Evolutionary conservation across 495 filamentous ascomycete species (phyloP).

Genomic region (Trypethelium eluteriae): DNA sequence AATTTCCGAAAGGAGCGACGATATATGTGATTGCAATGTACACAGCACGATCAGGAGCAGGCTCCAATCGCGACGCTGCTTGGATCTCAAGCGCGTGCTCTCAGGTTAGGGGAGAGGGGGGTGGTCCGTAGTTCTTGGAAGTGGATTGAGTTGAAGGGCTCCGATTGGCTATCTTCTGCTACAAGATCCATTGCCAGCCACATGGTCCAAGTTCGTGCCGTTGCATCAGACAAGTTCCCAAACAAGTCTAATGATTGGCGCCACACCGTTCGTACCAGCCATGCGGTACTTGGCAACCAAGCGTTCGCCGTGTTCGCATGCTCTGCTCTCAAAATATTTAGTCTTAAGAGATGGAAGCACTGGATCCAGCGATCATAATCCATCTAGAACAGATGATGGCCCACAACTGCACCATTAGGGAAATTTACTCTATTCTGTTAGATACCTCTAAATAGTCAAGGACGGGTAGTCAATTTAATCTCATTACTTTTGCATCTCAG

Average conservation of each 20-base stretch:
- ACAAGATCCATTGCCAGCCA: background rate
- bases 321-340: too few species aligned
- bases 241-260: background rate
- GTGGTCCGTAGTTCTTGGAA: background rate
- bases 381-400: too few species aligned
- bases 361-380: too few species aligned
- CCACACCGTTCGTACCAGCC: background rate
- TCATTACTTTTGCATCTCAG: too few species aligned
- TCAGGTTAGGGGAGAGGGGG: background rate
- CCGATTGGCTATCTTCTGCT: background rate
- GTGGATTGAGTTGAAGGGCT: constrained; percentile 1
- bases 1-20: background rate
- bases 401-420: too few species aligned
- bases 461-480: too few species aligned
- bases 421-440: too few species aligned
- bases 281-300: too few species aligned
- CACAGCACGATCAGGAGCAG: background rate
- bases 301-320: too few species aligned
- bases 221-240: background rate
- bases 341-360: too few species aligned
- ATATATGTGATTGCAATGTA: background rate
- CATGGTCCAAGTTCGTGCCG: background rate
- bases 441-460: too few species aligned
- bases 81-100: background rate
- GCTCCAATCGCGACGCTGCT: background rate